A percentile compares a stretch with the other conserved stretches of the same genome.
Evolutionary conservation across 2,329 filamentous ascomycete genomes (phyloP).

Genomic region (Aspergillus costaricaensis): DNA sequence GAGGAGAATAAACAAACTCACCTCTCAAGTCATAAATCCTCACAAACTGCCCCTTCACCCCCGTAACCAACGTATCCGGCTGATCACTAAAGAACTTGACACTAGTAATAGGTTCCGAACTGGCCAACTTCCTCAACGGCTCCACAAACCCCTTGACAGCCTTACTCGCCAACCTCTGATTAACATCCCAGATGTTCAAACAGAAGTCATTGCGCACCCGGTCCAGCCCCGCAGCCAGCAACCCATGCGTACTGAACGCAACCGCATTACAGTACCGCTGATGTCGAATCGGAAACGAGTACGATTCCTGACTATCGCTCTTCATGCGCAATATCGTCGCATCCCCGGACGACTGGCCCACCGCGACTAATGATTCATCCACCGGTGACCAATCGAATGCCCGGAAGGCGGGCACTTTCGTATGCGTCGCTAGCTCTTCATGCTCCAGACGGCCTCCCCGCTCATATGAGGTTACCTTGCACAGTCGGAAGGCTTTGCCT

Average conservation of each 20-base stretch:
- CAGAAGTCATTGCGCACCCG: slow-evolving; percentile 66
- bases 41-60: slow-evolving; percentile 62
- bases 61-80: slow-evolving; percentile 62
- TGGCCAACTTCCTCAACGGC: slow-evolving; percentile 61
- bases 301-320: slow-evolving; percentile 48
- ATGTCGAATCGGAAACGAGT: slow-evolving; percentile 61
- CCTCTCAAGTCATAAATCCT: slow-evolving; percentile 65
- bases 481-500: slow-evolving; percentile 60
- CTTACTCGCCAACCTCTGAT: slow-evolving; percentile 46
- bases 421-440: slow-evolving; percentile 55
- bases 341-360: slow-evolving; percentile 64
- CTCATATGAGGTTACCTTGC: slow-evolving; percentile 49
- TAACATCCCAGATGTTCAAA: slow-evolving; percentile 65
- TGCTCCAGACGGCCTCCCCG: slow-evolving; percentile 49
- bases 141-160: slow-evolving; percentile 41
- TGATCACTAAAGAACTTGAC: slow-evolving; percentile 64
- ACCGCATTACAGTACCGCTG: slow-evolving; percentile 67
- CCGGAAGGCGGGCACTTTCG: slow-evolving; percentile 61
- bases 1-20: no score
- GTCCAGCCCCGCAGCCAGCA: slow-evolving; percentile 64
- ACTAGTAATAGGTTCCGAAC: slow-evolving; percentile 63
- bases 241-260: slow-evolving; percentile 58
- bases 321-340: slow-evolving; percentile 60
- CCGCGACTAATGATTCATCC: slow-evolving; percentile 59
- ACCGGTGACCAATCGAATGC: slow-evolving; percentile 67